A percentile compares a stretch with the other conserved stretches of the same genome.
These are phyloP conservation scores for Decorospora gaudefroyi DNA, from an alignment of 2,329 filamentous ascomycete genomes.

Conservation along the genomic window DNA sequence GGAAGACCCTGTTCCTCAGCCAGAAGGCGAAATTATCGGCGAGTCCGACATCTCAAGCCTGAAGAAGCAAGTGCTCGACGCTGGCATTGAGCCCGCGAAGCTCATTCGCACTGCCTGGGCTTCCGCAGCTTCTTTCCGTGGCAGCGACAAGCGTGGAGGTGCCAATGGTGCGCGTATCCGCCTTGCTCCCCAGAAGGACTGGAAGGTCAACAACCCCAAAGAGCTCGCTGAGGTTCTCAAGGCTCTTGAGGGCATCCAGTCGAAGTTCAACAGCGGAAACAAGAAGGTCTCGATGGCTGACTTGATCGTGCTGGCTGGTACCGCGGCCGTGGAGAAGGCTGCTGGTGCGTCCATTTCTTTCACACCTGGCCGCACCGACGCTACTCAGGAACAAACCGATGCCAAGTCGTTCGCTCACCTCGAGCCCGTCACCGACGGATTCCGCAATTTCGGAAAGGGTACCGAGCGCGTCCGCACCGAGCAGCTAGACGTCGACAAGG, in stretches of 20 bases:
- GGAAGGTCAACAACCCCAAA: slow-evolving; percentile 74
- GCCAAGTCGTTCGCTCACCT: slow-evolving; percentile 66
- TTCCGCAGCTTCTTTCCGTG: slow-evolving; percentile 48
- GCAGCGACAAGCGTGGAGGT: slow-evolving; percentile 79
- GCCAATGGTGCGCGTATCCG: slow-evolving; percentile 80
- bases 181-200: slow-evolving; percentile 71
- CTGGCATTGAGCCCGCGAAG: slow-evolving; percentile 64
- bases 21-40: slow-evolving; percentile 62
- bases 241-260: slow-evolving; percentile 67
- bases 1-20: slow-evolving; percentile 72
- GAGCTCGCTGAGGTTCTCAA: slow-evolving; percentile 66
- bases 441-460: slow-evolving; percentile 76
- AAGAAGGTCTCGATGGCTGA: slow-evolving; percentile 81
- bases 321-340: slow-evolving; percentile 73
- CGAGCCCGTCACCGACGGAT: slow-evolving; percentile 72
- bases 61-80: slow-evolving; percentile 69
- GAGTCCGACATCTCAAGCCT: slow-evolving; percentile 66
- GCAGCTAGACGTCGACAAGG: slow-evolving; percentile 72
- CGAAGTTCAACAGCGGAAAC: slow-evolving; percentile 65
- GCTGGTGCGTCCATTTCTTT: slow-evolving; percentile 69
- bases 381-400: slow-evolving; percentile 73
- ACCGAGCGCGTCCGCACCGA: slow-evolving; percentile 66
- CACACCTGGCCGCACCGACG: slow-evolving; percentile 72
- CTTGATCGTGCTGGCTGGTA: slow-evolving; percentile 74
- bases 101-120: slow-evolving; percentile 59